Base-by-base conservation (phyloP, 2,329 filamentous ascomycete species). In the Neoascochyta sp. region DNA sequence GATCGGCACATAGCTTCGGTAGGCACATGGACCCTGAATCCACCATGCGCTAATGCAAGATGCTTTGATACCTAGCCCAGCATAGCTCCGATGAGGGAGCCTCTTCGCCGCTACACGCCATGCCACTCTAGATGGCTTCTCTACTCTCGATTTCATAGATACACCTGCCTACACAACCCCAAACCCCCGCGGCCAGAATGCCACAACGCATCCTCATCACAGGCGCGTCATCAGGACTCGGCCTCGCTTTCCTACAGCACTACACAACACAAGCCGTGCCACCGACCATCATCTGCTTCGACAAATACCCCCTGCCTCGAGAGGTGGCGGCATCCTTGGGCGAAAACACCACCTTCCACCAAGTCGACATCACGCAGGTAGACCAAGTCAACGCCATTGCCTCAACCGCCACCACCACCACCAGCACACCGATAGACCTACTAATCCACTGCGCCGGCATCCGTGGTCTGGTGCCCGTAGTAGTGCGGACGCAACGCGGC, bases 141-240 rank as follows among this genome's bases (percentile, higher is more conserved):
- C n/a, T n/a, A n/a, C n/a, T n/a, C n/a, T n/a, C n/a, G n/a, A n/a
- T n/a, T n/a, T n/a, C n/a, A n/a, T n/a, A n/a, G n/a, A n/a, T n/a
- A n/a, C n/a, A n/a, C n/a, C n/a, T n/a, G n/a, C n/a, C n/a, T n/a
- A n/a, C n/a, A n/a, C n/a, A n/a, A n/a, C n/a, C n/a, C n/a, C n/a
- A n/a, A n/a, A n/a, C n/a, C n/a, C n/a, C n/a, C n/a, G n/a, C n/a
- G n/a, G n/a, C n/a, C n/a, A 40, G 3, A 4, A 46, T 44, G 31
- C 7, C 36, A 11, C 21, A 37, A 27, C 95, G 86, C 5, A 72
- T 96, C 36, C 67, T 96, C 34, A 78, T 98, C 50, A 96, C 92
- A n/a, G 90, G 92, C 36, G 89, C 90, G 19, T 92, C 86, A 4
- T 92, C 86, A 19, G 92, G 92, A 43, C 95, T 98, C 63, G 92